Evolutionary conservation across 257 asterid genomes (phyloP), one percentile per base, ranked within the genome.

Genomic region (Plantago elongata): DNA sequence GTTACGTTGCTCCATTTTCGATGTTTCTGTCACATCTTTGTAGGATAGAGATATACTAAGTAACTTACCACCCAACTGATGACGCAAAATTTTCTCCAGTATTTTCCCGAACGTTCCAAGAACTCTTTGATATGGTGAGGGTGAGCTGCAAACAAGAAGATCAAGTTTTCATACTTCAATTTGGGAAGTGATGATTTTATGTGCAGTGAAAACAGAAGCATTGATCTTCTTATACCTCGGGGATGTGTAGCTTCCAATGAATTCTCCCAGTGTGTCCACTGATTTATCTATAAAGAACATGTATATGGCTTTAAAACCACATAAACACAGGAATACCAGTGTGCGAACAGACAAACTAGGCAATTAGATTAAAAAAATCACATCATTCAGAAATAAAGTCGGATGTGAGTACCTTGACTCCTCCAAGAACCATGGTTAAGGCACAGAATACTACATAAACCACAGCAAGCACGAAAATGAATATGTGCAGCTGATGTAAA

Each of bases 221-320:
- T 11, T 11, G 11, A 0, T 67, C n/a, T 54, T 83, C 90, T 80
- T 63, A 75, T 72, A 8, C 40, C 68, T 12, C 62, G 79, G 57
- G 45, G 77, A 68, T 27, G 55, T 48, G 72, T 14, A 45, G 45
- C 12, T 44, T 80, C 86, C 27, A 83, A 76, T 29, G 84, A 72
- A 38, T 34, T 77, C 75, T 92, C 99, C 94, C 95, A 92, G 15
- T 78, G 82, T 46, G 77, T 69, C 99, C 99, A 92, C 72, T 83
- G 79, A 1, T 78, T 70, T 55, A 89, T 87, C 99, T 89, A 71
- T 48, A 48, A 46, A n/a, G n/a, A 16, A 13, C 14, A 13, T 8
- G 7, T 42, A 18, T 30, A 22, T 22, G 27, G 2, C 27, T 22
- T 22, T 22, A 22, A 22, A 22, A 22, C 27, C n/a, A n/a, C n/a